Evolutionary conservation across 2,329 filamentous ascomycete species (phyloP).

Genomic region (Cercospora sp.): DNA sequence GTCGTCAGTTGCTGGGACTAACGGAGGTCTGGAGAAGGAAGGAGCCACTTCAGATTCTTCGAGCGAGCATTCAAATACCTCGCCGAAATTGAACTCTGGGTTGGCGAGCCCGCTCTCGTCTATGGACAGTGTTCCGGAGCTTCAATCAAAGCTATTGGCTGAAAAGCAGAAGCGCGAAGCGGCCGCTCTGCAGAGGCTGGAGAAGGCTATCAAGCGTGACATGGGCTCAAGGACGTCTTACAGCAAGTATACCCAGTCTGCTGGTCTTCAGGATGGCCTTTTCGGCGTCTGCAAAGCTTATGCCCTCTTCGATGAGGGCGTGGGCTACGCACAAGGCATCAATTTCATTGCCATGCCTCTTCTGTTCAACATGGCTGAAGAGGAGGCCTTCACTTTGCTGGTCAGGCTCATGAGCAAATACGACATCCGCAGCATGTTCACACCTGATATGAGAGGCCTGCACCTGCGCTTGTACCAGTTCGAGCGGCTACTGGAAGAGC

Average conservation of each 20-base stretch:
- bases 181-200: slow-evolving; percentile 72
- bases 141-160: slow-evolving; percentile 62
- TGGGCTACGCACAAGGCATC: slow-evolving; percentile 98
- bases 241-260: slow-evolving; percentile 89
- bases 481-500: slow-evolving; percentile 87
- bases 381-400: slow-evolving; percentile 91
- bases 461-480: slow-evolving; percentile 95
- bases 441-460: slow-evolving; percentile 93
- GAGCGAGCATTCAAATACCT: slow-evolving; percentile 77
- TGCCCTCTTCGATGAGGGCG: slow-evolving; percentile 87
- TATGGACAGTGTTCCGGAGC: slow-evolving; percentile 51
- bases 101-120: slow-evolving; percentile 39
- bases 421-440: slow-evolving; percentile 85
- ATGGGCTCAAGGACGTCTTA: slow-evolving; percentile 91
- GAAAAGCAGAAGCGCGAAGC: slow-evolving; percentile 77
- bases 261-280: slow-evolving; percentile 86
- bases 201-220: slow-evolving; percentile 89
- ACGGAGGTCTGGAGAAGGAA: slow-evolving; percentile 59
- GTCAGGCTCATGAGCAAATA: slow-evolving; percentile 97
- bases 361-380: slow-evolving; percentile 96
- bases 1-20: slow-evolving; percentile 47
- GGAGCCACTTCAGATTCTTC: slow-evolving; percentile 76
- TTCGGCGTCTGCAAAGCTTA: slow-evolving; percentile 98
- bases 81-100: slow-evolving; percentile 57
- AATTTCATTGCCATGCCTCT: slow-evolving; percentile 98